Conservation (phyloP, 2,329 filamentous ascomycete species). For the Botrytis fragariae region DNA sequence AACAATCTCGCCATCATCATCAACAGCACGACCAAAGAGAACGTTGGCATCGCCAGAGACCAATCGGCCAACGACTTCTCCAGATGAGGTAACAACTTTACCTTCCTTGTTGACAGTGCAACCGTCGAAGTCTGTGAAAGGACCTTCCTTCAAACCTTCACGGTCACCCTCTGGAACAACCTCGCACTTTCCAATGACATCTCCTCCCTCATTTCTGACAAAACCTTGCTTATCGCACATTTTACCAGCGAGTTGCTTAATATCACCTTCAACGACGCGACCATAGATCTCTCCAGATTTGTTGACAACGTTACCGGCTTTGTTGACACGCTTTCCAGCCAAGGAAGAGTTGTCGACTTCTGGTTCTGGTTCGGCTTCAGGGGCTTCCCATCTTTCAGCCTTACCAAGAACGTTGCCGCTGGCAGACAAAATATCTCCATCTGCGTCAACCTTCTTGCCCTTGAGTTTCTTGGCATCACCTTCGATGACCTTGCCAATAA, state of each 20-base stretch:
- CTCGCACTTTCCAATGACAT: slow-evolving; percentile 66
- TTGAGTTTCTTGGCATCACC: slow-evolving; percentile 63
- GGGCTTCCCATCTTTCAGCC: slow-evolving; percentile 64
- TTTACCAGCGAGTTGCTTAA: slow-evolving; percentile 61
- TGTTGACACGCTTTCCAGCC: slow-evolving; percentile 70
- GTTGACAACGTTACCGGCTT: slow-evolving; percentile 62
- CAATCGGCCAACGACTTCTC: slow-evolving; percentile 70
- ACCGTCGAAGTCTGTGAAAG: slow-evolving; percentile 64
- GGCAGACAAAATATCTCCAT: slow-evolving; percentile 66
- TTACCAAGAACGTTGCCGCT: slow-evolving; percentile 65
- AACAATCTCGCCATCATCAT: slow-evolving; percentile 78
- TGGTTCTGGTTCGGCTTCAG: slow-evolving; percentile 47
- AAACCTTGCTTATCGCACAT: slow-evolving; percentile 71
- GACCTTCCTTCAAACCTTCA: slow-evolving; percentile 61
- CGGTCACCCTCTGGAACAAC: slow-evolving; percentile 66
- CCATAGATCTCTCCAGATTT: slow-evolving; percentile 56
- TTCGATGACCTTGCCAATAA: slow-evolving; percentile 59
- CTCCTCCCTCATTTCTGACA: slow-evolving; percentile 70
- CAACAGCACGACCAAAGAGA: slow-evolving; percentile 70
- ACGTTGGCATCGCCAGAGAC: slow-evolving; percentile 68
- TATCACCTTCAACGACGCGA: slow-evolving; percentile 64
- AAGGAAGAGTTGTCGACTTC: slow-evolving; percentile 56
- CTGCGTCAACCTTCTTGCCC: slow-evolving; percentile 64
- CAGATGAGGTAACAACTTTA: slow-evolving; percentile 62
- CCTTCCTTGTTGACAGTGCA: slow-evolving; percentile 68